phyloP scores from a whole-genome alignment of 768 basidiomycete genomes.

The Daedaleopsis sinensis region DNA sequence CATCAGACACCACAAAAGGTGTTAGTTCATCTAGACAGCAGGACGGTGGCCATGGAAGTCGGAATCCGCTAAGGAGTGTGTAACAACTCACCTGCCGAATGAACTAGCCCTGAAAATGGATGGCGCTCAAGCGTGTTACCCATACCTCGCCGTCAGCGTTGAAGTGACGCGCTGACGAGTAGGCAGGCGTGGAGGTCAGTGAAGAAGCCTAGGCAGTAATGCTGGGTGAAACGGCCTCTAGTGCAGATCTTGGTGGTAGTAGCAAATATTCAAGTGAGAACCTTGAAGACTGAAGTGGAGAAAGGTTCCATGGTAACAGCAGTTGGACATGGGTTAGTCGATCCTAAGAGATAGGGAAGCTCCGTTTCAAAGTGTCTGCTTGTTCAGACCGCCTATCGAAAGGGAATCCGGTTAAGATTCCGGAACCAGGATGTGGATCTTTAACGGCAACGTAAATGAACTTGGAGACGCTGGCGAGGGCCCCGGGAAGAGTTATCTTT shows the following conservation, averaged over 20 bases:
- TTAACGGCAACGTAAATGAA: too few relatives aligned
- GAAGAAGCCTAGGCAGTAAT: constrained; percentile 80
- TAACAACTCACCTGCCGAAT: constrained; percentile 91
- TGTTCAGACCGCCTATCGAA: too few relatives aligned
- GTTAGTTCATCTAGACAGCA: constrained; percentile 89
- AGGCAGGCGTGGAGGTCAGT: constrained; percentile 79
- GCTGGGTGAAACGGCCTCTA: constrained; percentile 76
- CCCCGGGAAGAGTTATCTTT: too few relatives aligned
- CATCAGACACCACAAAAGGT: constrained; percentile 85
- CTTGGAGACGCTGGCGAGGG: too few relatives aligned
- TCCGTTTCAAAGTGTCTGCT: too few relatives aligned
- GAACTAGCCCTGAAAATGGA: constrained; percentile 91
- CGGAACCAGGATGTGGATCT: too few relatives aligned
- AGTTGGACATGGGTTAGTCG: constrained; percentile 87
- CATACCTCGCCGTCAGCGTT: constrained; percentile 81
- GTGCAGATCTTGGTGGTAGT: constrained; percentile 89
- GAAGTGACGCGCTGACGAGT: constrained; percentile 72
- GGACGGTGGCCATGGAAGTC: constrained; percentile 88
- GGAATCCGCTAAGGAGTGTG: constrained; percentile 86
- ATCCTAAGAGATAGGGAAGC: too few relatives aligned
- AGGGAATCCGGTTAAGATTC: too few relatives aligned
- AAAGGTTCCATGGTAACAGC: constrained; percentile 88
- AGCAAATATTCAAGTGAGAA: constrained; percentile 88
- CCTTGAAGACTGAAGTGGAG: constrained; percentile 89
- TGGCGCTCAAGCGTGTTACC: constrained; percentile 87